phyloP scores from a whole-genome alignment of 2,329 filamentous ascomycete genomes.

The Curvularia hawaiiensis region DNA sequence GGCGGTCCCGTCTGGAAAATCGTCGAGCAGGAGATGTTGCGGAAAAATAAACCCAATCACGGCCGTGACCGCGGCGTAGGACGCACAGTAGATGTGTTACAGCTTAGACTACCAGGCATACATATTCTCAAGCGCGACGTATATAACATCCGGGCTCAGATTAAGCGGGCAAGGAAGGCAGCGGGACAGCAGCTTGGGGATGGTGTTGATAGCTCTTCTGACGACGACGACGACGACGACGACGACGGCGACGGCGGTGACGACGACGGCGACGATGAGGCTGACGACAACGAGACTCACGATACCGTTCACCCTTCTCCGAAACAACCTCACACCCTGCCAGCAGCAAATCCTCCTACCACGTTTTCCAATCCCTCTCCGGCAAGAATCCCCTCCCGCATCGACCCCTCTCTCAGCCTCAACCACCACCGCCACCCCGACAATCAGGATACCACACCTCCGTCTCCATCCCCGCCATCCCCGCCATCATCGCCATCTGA shows the following conservation, averaged over 20 bases:
- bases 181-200: conserved; percentile 36
- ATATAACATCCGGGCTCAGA: conserved; percentile 44
- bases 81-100: conserved; percentile 37
- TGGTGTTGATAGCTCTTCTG: conserved; percentile 23
- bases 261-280: neutral
- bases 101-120: conserved; percentile 38
- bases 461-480: neutral
- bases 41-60: conserved; percentile 30
- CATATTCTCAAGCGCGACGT: conserved; percentile 46
- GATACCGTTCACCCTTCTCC: neutral
- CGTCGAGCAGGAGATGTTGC: conserved; percentile 43
- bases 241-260: conserved; percentile 1
- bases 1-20: conserved; percentile 43
- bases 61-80: conserved; percentile 42
- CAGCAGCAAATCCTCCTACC: no score
- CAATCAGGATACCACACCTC: no score
- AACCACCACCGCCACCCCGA: no score
- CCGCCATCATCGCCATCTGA: neutral
- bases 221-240: neutral
- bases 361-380: no score
- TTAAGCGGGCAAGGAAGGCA: conserved; percentile 39
- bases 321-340: neutral
- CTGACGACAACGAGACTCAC: conserved; percentile 12
- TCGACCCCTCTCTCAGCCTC: no score
- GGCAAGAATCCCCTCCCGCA: no score